Evolutionary conservation across 2,329 filamentous ascomycete species (phyloP), one percentile per base, ranked within the genome.

Genomic region (Diaporthe sp.): DNA sequence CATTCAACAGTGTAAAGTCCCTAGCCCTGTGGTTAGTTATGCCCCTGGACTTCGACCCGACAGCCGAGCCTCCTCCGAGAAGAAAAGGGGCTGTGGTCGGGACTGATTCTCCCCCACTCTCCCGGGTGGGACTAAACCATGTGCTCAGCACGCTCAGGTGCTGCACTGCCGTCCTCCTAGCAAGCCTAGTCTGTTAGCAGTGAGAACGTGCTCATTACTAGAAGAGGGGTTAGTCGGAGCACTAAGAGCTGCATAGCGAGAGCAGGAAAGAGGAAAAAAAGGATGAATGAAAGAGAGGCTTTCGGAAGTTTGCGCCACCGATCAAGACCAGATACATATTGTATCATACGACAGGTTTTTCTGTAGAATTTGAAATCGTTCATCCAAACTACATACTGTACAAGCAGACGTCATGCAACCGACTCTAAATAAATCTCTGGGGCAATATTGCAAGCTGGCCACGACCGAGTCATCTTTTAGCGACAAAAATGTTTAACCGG

Each of bases 21-120:
- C 17, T 33, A 38, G 55, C 30, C 30, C 9, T 38, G 58, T 8
- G n/a, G 1, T 15, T 28, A 42, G 2, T 28, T 45, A 19, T 42
- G 25, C n/a, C 58, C 38, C 25, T 19, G 38, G 25, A 45, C 38
- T 61, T 19, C 42, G 19, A 35, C 42, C 61, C 61, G 61, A 66
- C 40, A 50, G 61, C 61, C 61, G 61, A 66, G 61, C 25, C 61
- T 35, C 28, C 35, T 66, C 42, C 61, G 61, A 66, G 61, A 35
- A 61, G 61, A 47, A 66, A 66, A 66, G 61, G 60, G 61, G 61
- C 42, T 50, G 10, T 8, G 42, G 28, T 8, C 61, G 61, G 61
- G 22, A 66, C 61, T 50, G 42, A 66, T 50, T 19, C 42, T n/a
- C 61, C 60, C 60, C 28, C 60, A 50, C 40, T 33, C 33, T 42